Evolutionary conservation across 768 basidiomycete species (phyloP), one percentile per base, ranked within the genome.

Genomic region (Paxillus involutus): DNA sequence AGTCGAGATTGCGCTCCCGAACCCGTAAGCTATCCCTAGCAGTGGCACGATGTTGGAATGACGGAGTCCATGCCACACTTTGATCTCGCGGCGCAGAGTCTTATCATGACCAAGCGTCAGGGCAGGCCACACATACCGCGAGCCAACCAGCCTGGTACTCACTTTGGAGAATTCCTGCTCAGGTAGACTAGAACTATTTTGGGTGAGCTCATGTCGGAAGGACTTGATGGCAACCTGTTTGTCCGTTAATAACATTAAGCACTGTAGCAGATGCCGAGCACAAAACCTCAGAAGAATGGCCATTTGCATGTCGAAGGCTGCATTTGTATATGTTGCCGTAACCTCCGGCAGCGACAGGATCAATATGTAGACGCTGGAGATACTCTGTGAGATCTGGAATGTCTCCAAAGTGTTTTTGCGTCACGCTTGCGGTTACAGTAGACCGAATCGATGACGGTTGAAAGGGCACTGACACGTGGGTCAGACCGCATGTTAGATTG

Each of bases 1-100:
- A 53, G n/a, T 62, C 60, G 53, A 55, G 59, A 47, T 59, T 6
- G 17, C 11, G 4, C 16, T 6, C 6, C 39, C 39, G 11, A 40
- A 40, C 5, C 39, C 58, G 14, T 41, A 42, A 12, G 55, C 43
- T 6, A 52, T 46, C 11, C 65, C 62, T n/a, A 49, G 55, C 21
- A 65, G 56, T 7, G 58, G 58, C 2, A 66, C 40, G 29, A 66
- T 49, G 47, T 64, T 66, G 14, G 30, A 17, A 48, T 65, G 58
- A 16, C 33, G 12, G 13, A 66, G 51, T 24, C 42, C 21, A 29
- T 51, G 49, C 65, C 65, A 65, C 17, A 63, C 63, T 17, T 45
- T 44, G 29, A 66, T 47, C 48, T 65, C 63, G 11, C 60, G 60
- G 19, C 49, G 51, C 10, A 65, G 41, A 16, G 54, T 26, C 63